Evolutionary conservation across 2,329 filamentous ascomycete genomes (phyloP), one percentile per base, ranked within the genome.

Genomic region (Fusarium pseudocircinatum): DNA sequence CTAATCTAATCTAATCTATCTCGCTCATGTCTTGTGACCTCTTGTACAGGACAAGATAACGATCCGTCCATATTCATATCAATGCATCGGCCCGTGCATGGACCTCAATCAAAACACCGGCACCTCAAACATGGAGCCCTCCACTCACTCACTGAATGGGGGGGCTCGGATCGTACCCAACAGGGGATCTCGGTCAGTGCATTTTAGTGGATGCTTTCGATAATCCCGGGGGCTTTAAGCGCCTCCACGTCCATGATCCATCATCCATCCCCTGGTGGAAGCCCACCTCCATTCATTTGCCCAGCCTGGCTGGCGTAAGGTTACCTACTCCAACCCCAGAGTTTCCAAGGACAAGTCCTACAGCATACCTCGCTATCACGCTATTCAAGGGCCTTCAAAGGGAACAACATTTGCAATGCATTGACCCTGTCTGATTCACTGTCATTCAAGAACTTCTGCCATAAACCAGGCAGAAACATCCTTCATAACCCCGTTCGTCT

Each of bases 121-220:
- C 50, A 69, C 61, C 63, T 67, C 63, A 67, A 66, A 66, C 61
- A 40, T 39, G 37, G 37, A 58, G 50, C n/a, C 20, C 49, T 32
- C 28, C 28, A n/a, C 22, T 28, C 26, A 28, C 26, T 34, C 28
- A 32, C 28, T 40, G 54, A 34, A 56, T 47, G n/a, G 39, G 62
- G 63, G 40, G 47, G 63, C 70, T 71, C 44, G 64, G 59, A 72
- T 69, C 64, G 63, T 36, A 43, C 49, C 60, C 52, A 66, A 54
- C 69, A 67, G 50, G 69, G 69, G 69, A 50, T 54, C 46, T 46
- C 39, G 52, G 64, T 40, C 46, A 68, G 58, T 69, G 57, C 63
- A 60, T 28, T 58, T 53, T 26, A 69, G 63, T 69, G 57, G 50
- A 47, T 61, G 64, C 44, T 57, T 54, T 34, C 28, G 47, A 72